Base-by-base conservation (phyloP, 345 rosid species). In the Theobroma cacao region DNA sequence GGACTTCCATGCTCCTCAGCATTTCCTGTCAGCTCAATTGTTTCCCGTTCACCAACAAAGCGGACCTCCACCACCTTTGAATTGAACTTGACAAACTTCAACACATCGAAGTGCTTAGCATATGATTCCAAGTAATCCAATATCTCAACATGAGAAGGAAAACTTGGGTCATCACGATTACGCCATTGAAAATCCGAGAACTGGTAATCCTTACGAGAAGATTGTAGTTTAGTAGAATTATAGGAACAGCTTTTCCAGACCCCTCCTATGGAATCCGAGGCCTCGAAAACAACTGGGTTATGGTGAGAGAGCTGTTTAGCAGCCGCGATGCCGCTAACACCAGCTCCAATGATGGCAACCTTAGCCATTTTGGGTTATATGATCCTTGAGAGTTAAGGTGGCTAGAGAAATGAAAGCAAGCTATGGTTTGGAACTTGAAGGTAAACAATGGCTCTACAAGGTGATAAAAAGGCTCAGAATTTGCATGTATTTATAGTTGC, bases 121-220 rank as follows among this genome's bases (percentile, higher is more conserved):
- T 95, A 95, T 61, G 91, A 82, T 33, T 87, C 86, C 85, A 93
- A 83, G 91, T 93, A 95, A 15, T 91, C 92, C 69, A 92, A 59
- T 24, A 95, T 78, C 86, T 93, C 96, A 43, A 72, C 13, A 74
- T 92, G 72, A 75, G 91, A 82, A 33, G 99, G 99, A 72, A 92
- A 93, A 81, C 43, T 75, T 1, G 89, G 77, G 18, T 89, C 93
- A 50, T 92, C 94, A 78, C 98, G 85, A 17, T 88, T 84, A 31
- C 90, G 91, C 98, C 98, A 95, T 2, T 89, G 93, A 56, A 91
- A 92, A 72, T 95, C 98, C n/a, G 94, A 81, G 87, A 93, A 95
- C 85, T 95, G 97, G 41, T 93, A 95, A 78, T 85, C 90, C 13
- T 59, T 70, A 72, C 96, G 92, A 40, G 84, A 63, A 30, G 98